Percentiles rank a stretch among this genome's conserved stretches.
phyloP scores from a whole-genome alignment of 1,139 yeast species.

The Candida sp. region DNA sequence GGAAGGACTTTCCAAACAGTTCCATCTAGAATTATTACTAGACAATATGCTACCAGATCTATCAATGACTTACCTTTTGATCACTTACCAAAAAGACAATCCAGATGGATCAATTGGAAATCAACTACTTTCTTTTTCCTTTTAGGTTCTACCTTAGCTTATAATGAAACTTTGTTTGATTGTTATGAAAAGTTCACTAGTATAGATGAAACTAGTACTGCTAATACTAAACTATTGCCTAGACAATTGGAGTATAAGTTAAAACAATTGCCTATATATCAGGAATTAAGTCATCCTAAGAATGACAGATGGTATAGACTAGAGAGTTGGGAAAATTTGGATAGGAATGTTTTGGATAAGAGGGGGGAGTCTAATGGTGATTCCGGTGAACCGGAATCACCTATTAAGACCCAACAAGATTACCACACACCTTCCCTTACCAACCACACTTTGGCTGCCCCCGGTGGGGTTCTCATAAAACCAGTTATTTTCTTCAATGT shows the following conservation, averaged over 20 bases:
- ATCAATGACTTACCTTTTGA: slow-evolving; percentile 36
- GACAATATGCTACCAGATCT: slow-evolving; percentile 24
- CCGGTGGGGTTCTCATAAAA: slow-evolving; percentile 77
- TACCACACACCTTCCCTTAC: slow-evolving; percentile 25
- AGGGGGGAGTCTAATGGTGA: slow-evolving; percentile 11
- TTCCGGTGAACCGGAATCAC: slow-evolving; percentile 2
- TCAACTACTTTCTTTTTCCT: slow-evolving; percentile 22
- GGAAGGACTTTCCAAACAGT: not conserved
- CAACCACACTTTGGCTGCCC: slow-evolving; percentile 41
- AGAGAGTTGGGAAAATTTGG: slow-evolving; percentile 62
- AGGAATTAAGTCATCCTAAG: slow-evolving; percentile 37
- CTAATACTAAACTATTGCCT: slow-evolving; percentile 14
- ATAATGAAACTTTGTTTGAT: slow-evolving; percentile 33
- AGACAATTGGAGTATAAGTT: slow-evolving; percentile 44
- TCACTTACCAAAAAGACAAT: slow-evolving; percentile 22
- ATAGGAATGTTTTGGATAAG: slow-evolving; percentile 37
- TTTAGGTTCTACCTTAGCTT: slow-evolving; percentile 29
- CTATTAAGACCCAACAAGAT: slow-evolving; percentile 27
- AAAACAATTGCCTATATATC: slow-evolving; percentile 50
- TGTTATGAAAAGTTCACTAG: slow-evolving; percentile 28
- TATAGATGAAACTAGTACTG: slow-evolving; percentile 17
- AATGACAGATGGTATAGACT: slow-evolving; percentile 40
- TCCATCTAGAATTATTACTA: not conserved
- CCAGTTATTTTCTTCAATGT: slow-evolving; percentile 68
- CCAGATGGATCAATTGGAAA: slow-evolving; percentile 33